These are phyloP conservation scores for Termitomyces sp. DNA, from an alignment of 1,284 basidiomycete species.

Conservation along the genomic window DNA sequence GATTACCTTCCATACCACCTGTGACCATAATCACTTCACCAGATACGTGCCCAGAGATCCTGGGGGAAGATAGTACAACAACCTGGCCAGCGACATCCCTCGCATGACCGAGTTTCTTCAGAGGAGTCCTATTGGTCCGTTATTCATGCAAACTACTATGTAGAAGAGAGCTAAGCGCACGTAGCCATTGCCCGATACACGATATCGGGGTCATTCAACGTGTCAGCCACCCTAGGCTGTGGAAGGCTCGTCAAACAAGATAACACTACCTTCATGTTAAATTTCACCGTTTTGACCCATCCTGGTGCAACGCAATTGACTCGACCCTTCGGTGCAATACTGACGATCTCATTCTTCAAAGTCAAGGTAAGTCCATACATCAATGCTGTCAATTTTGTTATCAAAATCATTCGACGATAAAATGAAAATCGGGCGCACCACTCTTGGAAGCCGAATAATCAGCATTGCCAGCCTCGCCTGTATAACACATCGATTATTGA, in stretches of 20 bases:
- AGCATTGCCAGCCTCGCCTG: conserved; percentile 55
- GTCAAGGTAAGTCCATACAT: conserved; percentile 70
- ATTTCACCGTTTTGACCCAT: conserved; percentile 53
- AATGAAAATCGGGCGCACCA: conserved; percentile 30
- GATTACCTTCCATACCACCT: conserved; percentile 72
- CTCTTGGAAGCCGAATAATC: conserved; percentile 62
- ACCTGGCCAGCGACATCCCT: conserved; percentile 66
- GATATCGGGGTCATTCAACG: conserved; percentile 30
- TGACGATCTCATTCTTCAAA: conserved; percentile 78
- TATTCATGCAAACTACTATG: neutral
- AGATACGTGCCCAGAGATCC: conserved; percentile 55
- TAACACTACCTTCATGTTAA: neutral
- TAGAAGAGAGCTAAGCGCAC: conserved; percentile 34
- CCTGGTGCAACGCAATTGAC: conserved; percentile 74
- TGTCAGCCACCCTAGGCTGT: conserved; percentile 44
- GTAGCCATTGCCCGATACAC: conserved; percentile 58
- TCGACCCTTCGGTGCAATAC: conserved; percentile 62
- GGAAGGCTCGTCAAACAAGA: neutral
- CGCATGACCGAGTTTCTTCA: conserved; percentile 65
- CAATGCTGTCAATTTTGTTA: conserved; percentile 42
- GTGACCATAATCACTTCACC: conserved; percentile 69
- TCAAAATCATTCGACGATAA: neutral
- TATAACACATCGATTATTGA: neutral
- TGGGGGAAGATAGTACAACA: conserved; percentile 54
- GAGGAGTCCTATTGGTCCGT: conserved; percentile 45